These are phyloP conservation scores for Mycena chlorophos DNA, from an alignment of 768 basidiomycete species.

Conservation along the genomic window DNA sequence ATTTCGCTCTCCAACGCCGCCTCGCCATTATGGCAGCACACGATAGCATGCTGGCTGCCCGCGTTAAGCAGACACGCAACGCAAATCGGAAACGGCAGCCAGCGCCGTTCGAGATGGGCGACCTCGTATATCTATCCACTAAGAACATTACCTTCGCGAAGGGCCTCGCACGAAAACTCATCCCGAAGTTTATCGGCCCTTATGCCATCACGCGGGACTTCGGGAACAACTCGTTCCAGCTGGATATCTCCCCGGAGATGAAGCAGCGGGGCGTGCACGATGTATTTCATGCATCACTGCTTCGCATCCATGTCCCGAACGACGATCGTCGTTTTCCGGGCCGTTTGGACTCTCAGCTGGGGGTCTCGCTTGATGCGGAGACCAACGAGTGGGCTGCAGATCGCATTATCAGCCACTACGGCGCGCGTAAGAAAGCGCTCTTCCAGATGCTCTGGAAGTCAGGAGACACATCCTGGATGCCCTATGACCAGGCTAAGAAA, in stretches of 20 bases:
- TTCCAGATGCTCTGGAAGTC: slow-evolving; percentile 33
- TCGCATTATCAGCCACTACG: slow-evolving; percentile 25
- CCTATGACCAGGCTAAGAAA: slow-evolving; percentile 24
- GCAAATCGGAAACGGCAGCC: slow-evolving; percentile 24
- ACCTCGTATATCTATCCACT: slow-evolving; percentile 30
- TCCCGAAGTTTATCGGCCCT: slow-evolving; percentile 29
- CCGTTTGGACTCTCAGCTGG: background rate
- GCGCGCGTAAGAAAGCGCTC: slow-evolving; percentile 14
- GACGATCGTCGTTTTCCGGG: slow-evolving; percentile 23
- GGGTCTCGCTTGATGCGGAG: background rate
- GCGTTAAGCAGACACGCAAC: slow-evolving; percentile 23
- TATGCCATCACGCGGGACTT: slow-evolving; percentile 19
- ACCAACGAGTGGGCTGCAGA: slow-evolving; percentile 27
- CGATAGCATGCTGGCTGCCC: too few species aligned
- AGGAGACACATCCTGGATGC: slow-evolving; percentile 35
- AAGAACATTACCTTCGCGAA: slow-evolving; percentile 17
- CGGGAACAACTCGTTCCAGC: slow-evolving; percentile 6
- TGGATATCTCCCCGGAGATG: slow-evolving; percentile 17
- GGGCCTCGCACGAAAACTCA: slow-evolving; percentile 32
- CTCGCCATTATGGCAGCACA: slow-evolving; percentile 26
- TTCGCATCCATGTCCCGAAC: slow-evolving; percentile 35
- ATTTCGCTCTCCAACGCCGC: slow-evolving; percentile 11
- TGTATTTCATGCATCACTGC: slow-evolving; percentile 24
- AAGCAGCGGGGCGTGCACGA: slow-evolving; percentile 18
- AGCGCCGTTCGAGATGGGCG: slow-evolving; percentile 24